Percentiles rank a stretch among this genome's conserved stretches.
phyloP scores from a whole-genome alignment of 805 yeast genomes.

The Candida dajiaensis region DNA sequence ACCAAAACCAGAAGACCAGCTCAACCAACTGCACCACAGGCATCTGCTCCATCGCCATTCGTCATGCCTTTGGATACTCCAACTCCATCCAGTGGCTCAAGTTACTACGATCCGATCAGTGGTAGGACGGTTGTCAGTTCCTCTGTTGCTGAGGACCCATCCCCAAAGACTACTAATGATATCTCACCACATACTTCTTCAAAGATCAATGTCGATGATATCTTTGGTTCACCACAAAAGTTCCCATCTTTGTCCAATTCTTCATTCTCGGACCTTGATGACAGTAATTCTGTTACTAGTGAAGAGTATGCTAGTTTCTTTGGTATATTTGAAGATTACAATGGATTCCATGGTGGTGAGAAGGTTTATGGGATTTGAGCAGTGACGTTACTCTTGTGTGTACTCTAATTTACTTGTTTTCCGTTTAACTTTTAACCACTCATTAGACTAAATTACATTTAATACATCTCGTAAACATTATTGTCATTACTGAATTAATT shows the following conservation, averaged over 20 bases:
- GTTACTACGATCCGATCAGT: background rate
- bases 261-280: background rate
- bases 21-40: background rate
- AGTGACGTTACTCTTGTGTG: no score
- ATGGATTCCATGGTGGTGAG: background rate
- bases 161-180: background rate
- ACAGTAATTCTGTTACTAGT: conserved; percentile 6
- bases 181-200: background rate
- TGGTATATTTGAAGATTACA: conserved; percentile 22
- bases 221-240: conserved; percentile 1
- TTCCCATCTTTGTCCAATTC: background rate
- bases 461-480: background rate
- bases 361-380: background rate
- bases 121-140: background rate
- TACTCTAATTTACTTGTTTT: no score
- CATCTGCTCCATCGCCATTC: background rate
- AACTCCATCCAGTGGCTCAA: background rate
- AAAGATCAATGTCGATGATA: conserved; percentile 4
- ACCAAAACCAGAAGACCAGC: background rate
- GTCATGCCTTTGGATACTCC: background rate
- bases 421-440: no score
- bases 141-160: background rate
- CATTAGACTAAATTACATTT: background rate
- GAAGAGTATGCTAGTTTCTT: conserved; percentile 22
- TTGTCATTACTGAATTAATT: background rate